phyloP scores from a whole-genome alignment of 352 stramenopile species.

The Pythium myriotylum region DNA sequence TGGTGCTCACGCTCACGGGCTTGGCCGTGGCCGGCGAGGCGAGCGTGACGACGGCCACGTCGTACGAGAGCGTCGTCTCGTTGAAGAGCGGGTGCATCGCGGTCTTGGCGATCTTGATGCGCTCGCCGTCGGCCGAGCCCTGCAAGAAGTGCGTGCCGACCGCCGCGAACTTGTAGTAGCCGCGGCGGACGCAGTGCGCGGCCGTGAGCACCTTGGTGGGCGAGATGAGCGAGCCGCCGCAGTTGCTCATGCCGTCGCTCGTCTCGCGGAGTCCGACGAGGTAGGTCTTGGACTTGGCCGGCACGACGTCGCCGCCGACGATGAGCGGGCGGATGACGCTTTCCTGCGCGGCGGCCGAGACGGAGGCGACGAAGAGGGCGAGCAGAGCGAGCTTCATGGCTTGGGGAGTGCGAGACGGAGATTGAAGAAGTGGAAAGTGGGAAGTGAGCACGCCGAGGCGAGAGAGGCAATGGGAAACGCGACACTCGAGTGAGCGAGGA shows the following conservation, averaged over 20 bases:
- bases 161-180: not conserved
- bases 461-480: not conserved
- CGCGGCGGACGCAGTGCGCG: not conserved
- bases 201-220: conserved; percentile 13
- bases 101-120: conserved; percentile 4
- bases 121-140: not conserved
- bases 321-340: conserved; percentile 6
- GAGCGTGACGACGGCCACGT: conserved; percentile 6
- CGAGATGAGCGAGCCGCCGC: conserved; percentile 13
- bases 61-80: not conserved
- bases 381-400: not conserved
- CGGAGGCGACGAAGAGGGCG: not conserved
- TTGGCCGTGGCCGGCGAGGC: conserved; percentile 1
- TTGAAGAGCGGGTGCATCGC: conserved; percentile 10
- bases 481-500: no score
- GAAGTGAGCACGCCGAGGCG: not conserved
- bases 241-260: not conserved
- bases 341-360: not conserved
- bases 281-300: conserved; percentile 6
- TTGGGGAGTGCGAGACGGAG: no score
- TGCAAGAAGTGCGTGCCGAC: conserved; percentile 11
- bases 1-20: conserved; percentile 7
- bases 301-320: conserved; percentile 5
- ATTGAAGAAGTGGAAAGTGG: no score
- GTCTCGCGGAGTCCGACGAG: conserved; percentile 5